Conservation (phyloP, 1,284 basidiomycete species). For the Microbotryomycetes sp. region DNA sequence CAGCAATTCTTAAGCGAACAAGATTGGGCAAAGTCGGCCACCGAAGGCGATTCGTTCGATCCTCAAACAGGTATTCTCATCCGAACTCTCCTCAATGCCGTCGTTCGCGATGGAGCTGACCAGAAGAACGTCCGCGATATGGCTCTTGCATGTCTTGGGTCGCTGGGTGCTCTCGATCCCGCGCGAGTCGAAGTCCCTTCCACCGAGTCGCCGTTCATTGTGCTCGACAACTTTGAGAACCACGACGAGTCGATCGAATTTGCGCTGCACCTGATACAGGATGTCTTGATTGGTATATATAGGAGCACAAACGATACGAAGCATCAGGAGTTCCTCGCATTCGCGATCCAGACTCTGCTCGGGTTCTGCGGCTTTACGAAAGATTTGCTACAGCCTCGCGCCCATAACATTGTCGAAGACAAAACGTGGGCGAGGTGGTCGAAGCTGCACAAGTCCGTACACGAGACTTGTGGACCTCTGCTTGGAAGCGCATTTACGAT, state of each 20-base stretch:
- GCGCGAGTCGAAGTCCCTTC: conserved; percentile 72
- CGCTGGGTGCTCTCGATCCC: conserved; percentile 92
- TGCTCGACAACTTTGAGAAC: conserved; percentile 76
- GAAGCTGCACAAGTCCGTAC: conserved; percentile 67
- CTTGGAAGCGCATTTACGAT: conserved; percentile 64
- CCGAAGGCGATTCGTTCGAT: conserved; percentile 77
- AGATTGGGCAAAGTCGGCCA: neutral
- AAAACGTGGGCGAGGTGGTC: conserved; percentile 65
- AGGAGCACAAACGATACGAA: conserved; percentile 87
- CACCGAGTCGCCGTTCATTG: conserved; percentile 59
- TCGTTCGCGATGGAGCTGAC: conserved; percentile 60
- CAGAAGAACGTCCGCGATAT: conserved; percentile 57
- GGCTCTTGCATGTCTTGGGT: conserved; percentile 84
- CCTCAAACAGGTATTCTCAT: conserved; percentile 64
- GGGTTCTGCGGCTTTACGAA: conserved; percentile 80
- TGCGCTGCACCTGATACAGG: conserved; percentile 74
- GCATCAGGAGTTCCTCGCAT: conserved; percentile 84
- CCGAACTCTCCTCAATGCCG: conserved; percentile 60
- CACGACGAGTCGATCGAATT: conserved; percentile 72
- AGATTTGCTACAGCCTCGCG: conserved; percentile 51
- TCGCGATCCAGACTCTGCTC: conserved; percentile 85
- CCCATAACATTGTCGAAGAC: conserved; percentile 45
- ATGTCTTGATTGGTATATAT: conserved; percentile 86
- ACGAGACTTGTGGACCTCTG: conserved; percentile 84
- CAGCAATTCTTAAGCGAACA: conserved; percentile 37